Evolutionary conservation across 1,139 yeast species (phyloP), one percentile per base, ranked within the genome.

Genomic region (Wickerhamomyces sp.): DNA sequence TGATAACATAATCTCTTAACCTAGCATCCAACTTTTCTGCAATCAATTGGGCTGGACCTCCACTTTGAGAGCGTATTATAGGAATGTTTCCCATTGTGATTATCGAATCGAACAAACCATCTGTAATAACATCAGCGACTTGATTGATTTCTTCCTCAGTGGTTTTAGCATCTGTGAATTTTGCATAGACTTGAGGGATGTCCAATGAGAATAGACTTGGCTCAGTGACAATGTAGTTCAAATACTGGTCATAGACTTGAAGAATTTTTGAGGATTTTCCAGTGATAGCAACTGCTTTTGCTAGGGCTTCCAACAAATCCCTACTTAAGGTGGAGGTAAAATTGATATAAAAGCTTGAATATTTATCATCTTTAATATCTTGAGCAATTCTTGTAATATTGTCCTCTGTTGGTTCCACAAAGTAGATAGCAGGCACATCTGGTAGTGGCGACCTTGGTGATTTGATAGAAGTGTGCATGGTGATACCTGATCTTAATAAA

Each of bases 31-130:
- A 73, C 60, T 84, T 88, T 53, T 84, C 85, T 2, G 98, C 96
- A 30, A 93, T 86, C 61, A 90, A 77, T 62, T 93, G 98, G 1
- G 98, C 97, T 0, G 99, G 95, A 2, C 97, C 96, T 44, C 95
- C 94, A 44, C 85, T 75, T 40, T 94, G 91, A 43, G 96, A 85
- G 57, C 99, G 78, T 51, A 93, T 89, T 44, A 93, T 81, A 3
- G 99, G 99, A 34, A 93, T 78, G 15, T 80, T 73, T 15, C 85
- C 88, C 59, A 82, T 71, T 5, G 97, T 90, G 49, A 93, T 74
- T 18, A 93, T 75, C 8, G 86, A 75, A 37, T 94, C 85, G 59
- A 88, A 84, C 41, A 93, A 66, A 0, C 98, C 97, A 53, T 75
- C 76, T 14, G 95, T 88, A 44, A 93, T 81, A 32, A 67, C 64